A percentile compares a stretch with the other conserved stretches of the same genome.
Evolutionary conservation across 495 filamentous ascomycete genomes (phyloP).

Genomic region (Glarea lozoyensis): DNA sequence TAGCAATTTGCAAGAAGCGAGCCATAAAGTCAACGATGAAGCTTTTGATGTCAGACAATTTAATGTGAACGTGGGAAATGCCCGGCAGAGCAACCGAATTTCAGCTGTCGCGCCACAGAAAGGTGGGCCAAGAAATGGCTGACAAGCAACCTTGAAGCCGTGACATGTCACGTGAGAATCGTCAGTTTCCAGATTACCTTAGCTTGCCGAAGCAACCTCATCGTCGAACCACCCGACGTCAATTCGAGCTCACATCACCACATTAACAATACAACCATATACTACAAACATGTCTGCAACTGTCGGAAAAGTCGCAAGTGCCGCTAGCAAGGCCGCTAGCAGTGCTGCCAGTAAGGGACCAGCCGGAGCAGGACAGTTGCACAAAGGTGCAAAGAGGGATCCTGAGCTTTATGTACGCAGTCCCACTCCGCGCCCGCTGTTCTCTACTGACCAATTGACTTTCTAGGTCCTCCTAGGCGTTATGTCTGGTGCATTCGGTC

Average conservation of each 20-base stretch:
- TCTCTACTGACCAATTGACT: conserved; percentile 5
- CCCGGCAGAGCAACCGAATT: too few species aligned
- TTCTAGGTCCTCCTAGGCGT: conserved; percentile 77
- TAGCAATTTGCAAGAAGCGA: too few species aligned
- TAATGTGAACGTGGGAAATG: too few species aligned
- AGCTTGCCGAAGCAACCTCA: conserved; percentile 4
- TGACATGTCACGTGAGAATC: too few species aligned
- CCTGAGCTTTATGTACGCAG: conserved; percentile 73
- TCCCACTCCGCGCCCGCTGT: background rate
- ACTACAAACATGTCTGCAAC: conserved; percentile 1
- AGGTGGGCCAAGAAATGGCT: too few species aligned
- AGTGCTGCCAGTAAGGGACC: conserved; percentile 24
- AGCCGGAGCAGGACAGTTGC: conserved; percentile 30
- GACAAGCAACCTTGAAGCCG: too few species aligned
- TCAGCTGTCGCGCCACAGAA: too few species aligned
- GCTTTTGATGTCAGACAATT: too few species aligned
- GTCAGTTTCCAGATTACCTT: too few species aligned
- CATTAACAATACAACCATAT: conserved; percentile 12
- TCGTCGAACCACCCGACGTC: conserved; percentile 25
- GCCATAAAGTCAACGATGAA: too few species aligned
- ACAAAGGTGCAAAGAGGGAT: conserved; percentile 62
- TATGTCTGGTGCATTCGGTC: conserved; percentile 79
- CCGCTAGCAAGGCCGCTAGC: conserved; percentile 39
- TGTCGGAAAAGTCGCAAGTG: conserved; percentile 42
- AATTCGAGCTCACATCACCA: conserved; percentile 27